Evolutionary conservation across 345 rosid species (phyloP).

Genomic region (Gossypioides kirkii): DNA sequence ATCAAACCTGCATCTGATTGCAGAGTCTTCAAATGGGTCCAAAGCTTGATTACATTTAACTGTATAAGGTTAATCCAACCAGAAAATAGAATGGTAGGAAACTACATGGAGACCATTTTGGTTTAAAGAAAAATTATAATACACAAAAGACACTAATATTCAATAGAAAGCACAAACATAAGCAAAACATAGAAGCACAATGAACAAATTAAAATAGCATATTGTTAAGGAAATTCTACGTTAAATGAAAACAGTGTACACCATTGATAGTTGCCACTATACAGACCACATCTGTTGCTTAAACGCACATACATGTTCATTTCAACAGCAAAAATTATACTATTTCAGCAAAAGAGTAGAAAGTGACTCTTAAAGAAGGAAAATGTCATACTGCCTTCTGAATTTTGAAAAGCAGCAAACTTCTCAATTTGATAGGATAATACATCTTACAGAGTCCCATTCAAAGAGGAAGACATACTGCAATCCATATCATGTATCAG

Average conservation of each 20-base stretch:
- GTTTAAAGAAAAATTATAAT: neutral
- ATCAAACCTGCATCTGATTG: neutral
- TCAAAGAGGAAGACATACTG: neutral
- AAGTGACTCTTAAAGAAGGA: neutral
- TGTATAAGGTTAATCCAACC: neutral
- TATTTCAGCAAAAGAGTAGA: neutral
- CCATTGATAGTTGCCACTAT: constrained; percentile 6
- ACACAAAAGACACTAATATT: neutral
- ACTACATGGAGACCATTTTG: neutral
- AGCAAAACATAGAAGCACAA: neutral
- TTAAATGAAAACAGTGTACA: neutral
- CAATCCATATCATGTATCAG: neutral
- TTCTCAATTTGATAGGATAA: neutral
- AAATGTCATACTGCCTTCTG: constrained; percentile 4
- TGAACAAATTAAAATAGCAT: neutral
- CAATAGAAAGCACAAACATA: neutral
- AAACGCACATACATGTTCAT: constrained; percentile 6
- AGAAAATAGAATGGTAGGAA: neutral
- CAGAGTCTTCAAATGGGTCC: neutral
- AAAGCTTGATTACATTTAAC: constrained; percentile 1
- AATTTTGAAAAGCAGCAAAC: neutral
- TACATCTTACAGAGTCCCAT: neutral
- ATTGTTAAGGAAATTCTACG: neutral
- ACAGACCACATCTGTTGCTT: neutral
- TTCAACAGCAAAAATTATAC: constrained; percentile 9